phyloP scores from a whole-genome alignment of 352 stramenopile species.

The Phytopythium sindhum region DNA sequence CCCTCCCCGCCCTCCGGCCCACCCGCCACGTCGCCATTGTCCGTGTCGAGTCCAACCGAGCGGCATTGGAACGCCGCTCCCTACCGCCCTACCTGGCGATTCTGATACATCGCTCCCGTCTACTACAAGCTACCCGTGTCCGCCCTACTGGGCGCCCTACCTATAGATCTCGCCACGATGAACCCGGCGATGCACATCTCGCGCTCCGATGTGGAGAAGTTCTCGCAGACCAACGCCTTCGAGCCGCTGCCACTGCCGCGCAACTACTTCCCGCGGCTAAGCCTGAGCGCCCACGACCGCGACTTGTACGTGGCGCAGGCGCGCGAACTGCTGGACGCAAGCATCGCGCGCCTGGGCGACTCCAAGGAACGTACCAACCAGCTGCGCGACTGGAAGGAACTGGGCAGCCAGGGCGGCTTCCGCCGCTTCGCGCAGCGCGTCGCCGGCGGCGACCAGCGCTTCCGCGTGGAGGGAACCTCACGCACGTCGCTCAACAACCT shows the following conservation, averaged over 20 bases:
- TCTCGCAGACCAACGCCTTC: conserved; percentile 60
- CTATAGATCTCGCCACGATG: neutral
- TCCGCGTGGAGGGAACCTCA: conserved; percentile 55
- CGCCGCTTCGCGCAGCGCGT: conserved; percentile 56
- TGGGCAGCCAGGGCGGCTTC: conserved; percentile 44
- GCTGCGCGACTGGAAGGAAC: conserved; percentile 53
- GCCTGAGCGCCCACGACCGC: conserved; percentile 26
- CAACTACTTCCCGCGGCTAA: conserved; percentile 42
- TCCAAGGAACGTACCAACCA: conserved; percentile 36
- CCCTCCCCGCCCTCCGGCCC: neutral
- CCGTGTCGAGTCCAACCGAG: conserved; percentile 1
- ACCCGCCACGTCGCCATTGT: conserved; percentile 2
- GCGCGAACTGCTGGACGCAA: conserved; percentile 40
- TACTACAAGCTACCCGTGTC: neutral
- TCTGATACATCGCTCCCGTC: neutral
- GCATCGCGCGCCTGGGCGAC: conserved; percentile 35
- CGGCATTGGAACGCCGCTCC: neutral
- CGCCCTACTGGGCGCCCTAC: neutral
- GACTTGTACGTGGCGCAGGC: conserved; percentile 38
- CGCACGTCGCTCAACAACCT: conserved; percentile 49
- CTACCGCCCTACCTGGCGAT: neutral
- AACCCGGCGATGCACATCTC: conserved; percentile 20
- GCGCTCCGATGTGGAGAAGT: conserved; percentile 42
- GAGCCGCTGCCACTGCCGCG: conserved; percentile 58
- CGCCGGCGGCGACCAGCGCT: conserved; percentile 34